Evolutionary conservation across 352 stramenopile species (phyloP), one percentile per base, ranked within the genome.

Genomic region (Globisporangium orthogonon): DNA sequence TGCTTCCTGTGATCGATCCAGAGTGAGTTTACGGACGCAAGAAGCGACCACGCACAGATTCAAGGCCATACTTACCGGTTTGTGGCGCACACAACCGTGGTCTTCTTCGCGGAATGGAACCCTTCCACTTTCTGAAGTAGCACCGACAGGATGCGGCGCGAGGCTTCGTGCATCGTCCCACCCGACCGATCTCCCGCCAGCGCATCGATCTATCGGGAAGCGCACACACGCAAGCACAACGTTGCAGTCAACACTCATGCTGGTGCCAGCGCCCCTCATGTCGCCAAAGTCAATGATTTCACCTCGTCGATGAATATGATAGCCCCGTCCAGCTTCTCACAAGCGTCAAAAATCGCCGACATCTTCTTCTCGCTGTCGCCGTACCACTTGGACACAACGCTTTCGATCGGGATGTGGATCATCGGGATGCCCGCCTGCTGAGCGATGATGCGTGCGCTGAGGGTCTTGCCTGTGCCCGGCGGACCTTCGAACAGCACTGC

Each of bases 261-360:
- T 11, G 9, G 4, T 7, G 35, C 10, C 9, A 29, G 29, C 15
- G 3, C 23, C 9, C n/a, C 23, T 18, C 46, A 50, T 9, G 33
- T 11, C 4, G 23, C 46, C n/a, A 4, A 2, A 40, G 3, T 2
- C 7, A 52, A 39, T 31, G 13, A 33, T 49, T 52, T 7, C 44
- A 94, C 83, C 70, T 98, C 93, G 58, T 98, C 93, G 64, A 98
- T 96, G 55, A 98, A 98, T 63, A 98, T 95, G 64, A 98, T 97
- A 17, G 86, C 85, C 10, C 85, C 87, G 47, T 94, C 83, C 28
- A 98, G 69, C 63, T 97, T 91, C 57, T 97, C 86, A 60, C 89
- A 97, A 0, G 88, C 83, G 49, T 98, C 91, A 66, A 98, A 96
- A 48, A 98, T 97, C n/a, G 84, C 68, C 49, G 83, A 91, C 73